These are phyloP conservation scores for Amorphotheca resinae DNA, from an alignment of 495 filamentous ascomycete species.

Conservation along the genomic window DNA sequence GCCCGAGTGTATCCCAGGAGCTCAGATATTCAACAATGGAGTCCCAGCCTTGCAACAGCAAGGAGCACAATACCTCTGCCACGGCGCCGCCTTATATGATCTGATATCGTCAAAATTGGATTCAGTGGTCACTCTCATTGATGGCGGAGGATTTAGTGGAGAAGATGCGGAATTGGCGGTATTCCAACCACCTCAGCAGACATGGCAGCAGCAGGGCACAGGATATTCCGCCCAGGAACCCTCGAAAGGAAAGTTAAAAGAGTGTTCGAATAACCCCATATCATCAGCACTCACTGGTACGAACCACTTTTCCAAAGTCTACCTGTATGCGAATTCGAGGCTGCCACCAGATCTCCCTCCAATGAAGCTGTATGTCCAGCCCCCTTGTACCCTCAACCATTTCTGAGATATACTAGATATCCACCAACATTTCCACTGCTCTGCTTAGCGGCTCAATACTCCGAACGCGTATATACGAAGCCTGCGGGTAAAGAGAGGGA, in stretches of 20 bases:
- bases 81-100: slow-evolving; percentile 39
- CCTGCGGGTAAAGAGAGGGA: slow-evolving; percentile 46
- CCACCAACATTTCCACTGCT: slow-evolving; percentile 58
- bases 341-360: slow-evolving; percentile 53
- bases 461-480: slow-evolving; percentile 54
- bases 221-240: slow-evolving; percentile 9
- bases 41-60: slow-evolving; percentile 23
- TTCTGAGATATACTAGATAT: slow-evolving; percentile 34
- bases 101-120: slow-evolving; percentile 46
- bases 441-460: slow-evolving; percentile 62
- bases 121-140: slow-evolving; percentile 53
- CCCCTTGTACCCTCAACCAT: not conserved
- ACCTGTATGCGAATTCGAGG: slow-evolving; percentile 65
- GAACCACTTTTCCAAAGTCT: slow-evolving; percentile 64
- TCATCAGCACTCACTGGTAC: slow-evolving; percentile 18
- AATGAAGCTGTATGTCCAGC: slow-evolving; percentile 44
- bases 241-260: slow-evolving; percentile 11
- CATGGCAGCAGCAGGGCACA: slow-evolving; percentile 13
- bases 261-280: slow-evolving; percentile 12
- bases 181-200: slow-evolving; percentile 25
- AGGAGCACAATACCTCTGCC: slow-evolving; percentile 29
- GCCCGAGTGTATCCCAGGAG: slow-evolving; percentile 22
- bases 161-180: slow-evolving; percentile 47
- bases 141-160: slow-evolving; percentile 49
- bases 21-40: not conserved